Conservation (phyloP, 225 moss, liverwort and hornwort genomes). For the Polytrichum formosum region DNA sequence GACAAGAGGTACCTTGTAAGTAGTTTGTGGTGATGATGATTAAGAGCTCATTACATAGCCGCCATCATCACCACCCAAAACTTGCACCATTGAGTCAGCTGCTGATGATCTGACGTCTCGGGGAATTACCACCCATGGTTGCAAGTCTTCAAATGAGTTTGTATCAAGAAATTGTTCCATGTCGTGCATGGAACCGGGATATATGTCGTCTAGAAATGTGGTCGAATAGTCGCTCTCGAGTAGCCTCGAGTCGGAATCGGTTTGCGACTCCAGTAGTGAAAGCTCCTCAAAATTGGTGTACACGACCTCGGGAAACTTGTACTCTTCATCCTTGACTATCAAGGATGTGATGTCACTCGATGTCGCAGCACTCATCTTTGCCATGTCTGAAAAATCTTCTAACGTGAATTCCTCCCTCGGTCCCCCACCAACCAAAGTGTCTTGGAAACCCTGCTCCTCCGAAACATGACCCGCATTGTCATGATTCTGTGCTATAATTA, state of each 20-base stretch:
- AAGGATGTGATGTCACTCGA: conserved; percentile 31
- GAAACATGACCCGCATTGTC: too few relatives aligned
- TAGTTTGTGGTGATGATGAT: neutral
- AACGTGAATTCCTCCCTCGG: conserved; percentile 8
- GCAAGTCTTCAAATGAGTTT: neutral
- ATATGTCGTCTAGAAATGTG: neutral
- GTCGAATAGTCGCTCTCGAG: neutral
- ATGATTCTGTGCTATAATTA: too few relatives aligned
- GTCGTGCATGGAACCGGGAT: neutral
- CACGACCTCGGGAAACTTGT: neutral
- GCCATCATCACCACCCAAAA: too few relatives aligned
- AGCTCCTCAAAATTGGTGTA: neutral
- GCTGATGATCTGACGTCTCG: too few relatives aligned
- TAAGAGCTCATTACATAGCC: neutral
- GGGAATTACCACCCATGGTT: too few relatives aligned
- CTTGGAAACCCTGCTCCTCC: too few relatives aligned
- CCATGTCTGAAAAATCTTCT: conserved; percentile 28
- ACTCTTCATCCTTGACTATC: conserved; percentile 14
- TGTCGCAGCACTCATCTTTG: conserved; percentile 18
- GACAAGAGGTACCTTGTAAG: neutral
- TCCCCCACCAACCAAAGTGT: too few relatives aligned
- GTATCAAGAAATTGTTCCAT: neutral
- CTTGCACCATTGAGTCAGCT: neutral
- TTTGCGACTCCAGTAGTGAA: too few relatives aligned
- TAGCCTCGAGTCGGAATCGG: neutral